Evolutionary conservation across 345 rosid species (phyloP).

Genomic region (Eucalyptus albens): DNA sequence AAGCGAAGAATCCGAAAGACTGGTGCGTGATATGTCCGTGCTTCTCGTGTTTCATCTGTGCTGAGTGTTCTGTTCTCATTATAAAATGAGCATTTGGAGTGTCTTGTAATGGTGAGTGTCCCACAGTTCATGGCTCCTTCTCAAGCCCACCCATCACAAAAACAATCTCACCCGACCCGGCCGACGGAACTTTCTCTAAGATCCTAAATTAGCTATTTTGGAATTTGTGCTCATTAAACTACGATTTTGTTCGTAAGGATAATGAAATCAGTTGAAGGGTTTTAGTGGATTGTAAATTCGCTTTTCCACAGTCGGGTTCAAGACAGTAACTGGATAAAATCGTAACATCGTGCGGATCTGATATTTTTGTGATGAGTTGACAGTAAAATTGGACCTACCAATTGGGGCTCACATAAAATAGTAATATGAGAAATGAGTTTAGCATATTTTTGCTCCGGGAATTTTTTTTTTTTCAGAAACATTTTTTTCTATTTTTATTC

Average conservation of each 20-base stretch:
- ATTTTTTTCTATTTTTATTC: fast-evolving
- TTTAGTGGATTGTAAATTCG: neutral
- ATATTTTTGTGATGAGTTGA: neutral
- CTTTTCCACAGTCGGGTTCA: neutral
- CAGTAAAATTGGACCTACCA: neutral
- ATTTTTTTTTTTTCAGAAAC: no score
- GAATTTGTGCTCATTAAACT: neutral
- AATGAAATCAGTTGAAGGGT: neutral
- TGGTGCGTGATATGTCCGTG: neutral
- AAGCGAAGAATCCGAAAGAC: neutral
- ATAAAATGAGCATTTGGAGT: neutral
- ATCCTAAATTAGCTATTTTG: neutral
- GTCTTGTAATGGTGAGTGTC: neutral
- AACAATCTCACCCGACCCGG: neutral
- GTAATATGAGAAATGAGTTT: neutral
- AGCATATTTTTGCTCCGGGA: fast-evolving
- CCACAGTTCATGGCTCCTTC: neutral
- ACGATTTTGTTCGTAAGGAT: neutral
- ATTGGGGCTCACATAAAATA: neutral
- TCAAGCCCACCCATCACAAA: neutral
- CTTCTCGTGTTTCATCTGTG: neutral
- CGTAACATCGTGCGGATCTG: neutral
- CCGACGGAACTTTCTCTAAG: neutral
- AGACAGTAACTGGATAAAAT: neutral
- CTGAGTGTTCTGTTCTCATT: neutral